These are phyloP conservation scores for Plasmodium berghei DNA, from an alignment of 169 alveolate genomes.

Conservation along the genomic window DNA sequence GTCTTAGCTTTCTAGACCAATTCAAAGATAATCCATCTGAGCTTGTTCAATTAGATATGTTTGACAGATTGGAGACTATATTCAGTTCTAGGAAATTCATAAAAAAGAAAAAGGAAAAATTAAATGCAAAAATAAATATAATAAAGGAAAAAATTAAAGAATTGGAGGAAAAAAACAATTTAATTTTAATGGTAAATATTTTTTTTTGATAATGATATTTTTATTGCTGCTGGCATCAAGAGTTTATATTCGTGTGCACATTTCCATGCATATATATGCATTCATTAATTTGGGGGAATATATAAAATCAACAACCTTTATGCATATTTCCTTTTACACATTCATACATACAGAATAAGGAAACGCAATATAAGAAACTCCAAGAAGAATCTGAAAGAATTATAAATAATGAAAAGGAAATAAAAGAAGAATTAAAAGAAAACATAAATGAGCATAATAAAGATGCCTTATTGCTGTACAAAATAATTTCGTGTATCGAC, in stretches of 20 bases:
- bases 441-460: constrained; percentile 71
- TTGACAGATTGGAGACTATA: constrained; percentile 74
- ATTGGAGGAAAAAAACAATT: constrained; percentile 46
- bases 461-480: constrained; percentile 31
- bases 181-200: constrained; percentile 34
- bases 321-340: neutral
- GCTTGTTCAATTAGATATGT: constrained; percentile 65
- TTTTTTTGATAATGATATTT: neutral
- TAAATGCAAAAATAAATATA: constrained; percentile 50
- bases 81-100: constrained; percentile 64
- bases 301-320: neutral
- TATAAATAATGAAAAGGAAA: constrained; percentile 46
- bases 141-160: constrained; percentile 55
- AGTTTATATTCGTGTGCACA: no score
- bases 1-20: constrained; percentile 65
- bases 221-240: neutral
- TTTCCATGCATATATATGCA: no score
- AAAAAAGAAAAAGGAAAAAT: constrained; percentile 53
- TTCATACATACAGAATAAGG: constrained; percentile 35
- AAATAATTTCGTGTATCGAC: constrained; percentile 66
- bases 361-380: constrained; percentile 35
- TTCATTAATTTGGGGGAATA: no score
- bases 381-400: constrained; percentile 37
- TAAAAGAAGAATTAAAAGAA: constrained; percentile 44
- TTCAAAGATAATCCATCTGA: constrained; percentile 55